Evolutionary conservation across 2,329 filamentous ascomycete species (phyloP).

Genomic region (Parastagonospora nodorum): DNA sequence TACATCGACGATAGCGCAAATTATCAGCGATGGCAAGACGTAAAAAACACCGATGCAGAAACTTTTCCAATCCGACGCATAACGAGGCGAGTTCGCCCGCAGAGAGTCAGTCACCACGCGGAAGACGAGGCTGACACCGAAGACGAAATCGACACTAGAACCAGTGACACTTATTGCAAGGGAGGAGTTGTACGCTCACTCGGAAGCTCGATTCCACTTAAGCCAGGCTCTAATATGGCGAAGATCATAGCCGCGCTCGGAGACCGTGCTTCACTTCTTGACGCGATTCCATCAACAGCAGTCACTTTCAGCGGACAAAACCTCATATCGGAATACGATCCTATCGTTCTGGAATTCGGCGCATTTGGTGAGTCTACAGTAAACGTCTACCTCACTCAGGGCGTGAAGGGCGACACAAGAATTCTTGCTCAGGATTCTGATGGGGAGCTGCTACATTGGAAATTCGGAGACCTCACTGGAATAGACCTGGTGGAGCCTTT

Average conservation of each 20-base stretch:
- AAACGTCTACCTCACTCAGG: not conserved
- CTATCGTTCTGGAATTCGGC: not conserved
- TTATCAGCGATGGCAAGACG: conserved; percentile 13
- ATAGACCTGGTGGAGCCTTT: conserved; percentile 5
- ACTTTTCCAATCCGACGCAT: not conserved
- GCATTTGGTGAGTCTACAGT: not conserved
- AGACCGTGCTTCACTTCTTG: not conserved
- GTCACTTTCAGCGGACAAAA: not conserved
- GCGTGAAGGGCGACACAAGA: not conserved
- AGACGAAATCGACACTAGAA: not conserved
- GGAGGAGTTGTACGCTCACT: not conserved
- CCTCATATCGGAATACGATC: not conserved
- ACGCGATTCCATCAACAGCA: not conserved
- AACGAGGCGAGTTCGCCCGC: not conserved
- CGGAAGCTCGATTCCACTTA: not conserved
- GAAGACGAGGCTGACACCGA: not conserved
- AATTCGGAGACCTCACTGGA: not conserved
- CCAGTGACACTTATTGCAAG: not conserved
- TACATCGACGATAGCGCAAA: conserved; percentile 3
- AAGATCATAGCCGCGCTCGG: not conserved
- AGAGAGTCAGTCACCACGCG: not conserved
- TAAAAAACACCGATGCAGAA: not conserved
- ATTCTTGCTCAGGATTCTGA: not conserved
- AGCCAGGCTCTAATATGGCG: not conserved
- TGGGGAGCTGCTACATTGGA: not conserved